Conservation (phyloP, 2,329 filamentous ascomycete species). For the Apiospora aurea region DNA sequence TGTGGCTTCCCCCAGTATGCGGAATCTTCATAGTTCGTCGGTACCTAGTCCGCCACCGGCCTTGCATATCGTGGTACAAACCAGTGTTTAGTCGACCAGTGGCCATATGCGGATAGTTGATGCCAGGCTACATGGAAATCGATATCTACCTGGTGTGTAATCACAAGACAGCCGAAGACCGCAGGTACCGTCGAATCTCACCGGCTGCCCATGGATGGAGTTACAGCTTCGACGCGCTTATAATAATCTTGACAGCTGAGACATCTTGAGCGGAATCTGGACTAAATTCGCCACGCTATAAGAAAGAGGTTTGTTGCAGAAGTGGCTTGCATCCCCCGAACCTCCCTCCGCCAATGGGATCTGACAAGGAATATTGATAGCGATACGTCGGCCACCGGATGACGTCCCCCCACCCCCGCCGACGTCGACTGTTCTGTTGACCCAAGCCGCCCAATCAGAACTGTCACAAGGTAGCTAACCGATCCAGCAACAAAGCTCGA, state of each 20-base stretch:
- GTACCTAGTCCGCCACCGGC: no score
- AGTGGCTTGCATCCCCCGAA: neutral
- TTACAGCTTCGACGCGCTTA: neutral
- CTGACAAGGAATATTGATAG: neutral
- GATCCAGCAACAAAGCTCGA: neutral
- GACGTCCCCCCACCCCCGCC: neutral
- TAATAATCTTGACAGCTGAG: neutral
- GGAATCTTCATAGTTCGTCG: neutral
- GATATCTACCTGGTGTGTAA: neutral
- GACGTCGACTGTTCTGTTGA: neutral
- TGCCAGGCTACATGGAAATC: neutral
- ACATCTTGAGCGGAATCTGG: no score
- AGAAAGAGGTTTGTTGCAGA: neutral
- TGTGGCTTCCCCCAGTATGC: neutral
- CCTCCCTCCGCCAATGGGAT: neutral
- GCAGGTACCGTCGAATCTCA: neutral
- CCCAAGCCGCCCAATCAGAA: neutral
- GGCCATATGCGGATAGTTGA: neutral
- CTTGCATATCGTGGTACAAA: no score
- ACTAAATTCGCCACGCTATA: neutral
- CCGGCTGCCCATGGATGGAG: no score
- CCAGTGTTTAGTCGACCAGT: no score
- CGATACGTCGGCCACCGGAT: neutral
- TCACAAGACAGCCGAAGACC: neutral
- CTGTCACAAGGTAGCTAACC: neutral